These are phyloP conservation scores for Leccinum variicolor DNA, from an alignment of 768 basidiomycete species.

Conservation along the genomic window DNA sequence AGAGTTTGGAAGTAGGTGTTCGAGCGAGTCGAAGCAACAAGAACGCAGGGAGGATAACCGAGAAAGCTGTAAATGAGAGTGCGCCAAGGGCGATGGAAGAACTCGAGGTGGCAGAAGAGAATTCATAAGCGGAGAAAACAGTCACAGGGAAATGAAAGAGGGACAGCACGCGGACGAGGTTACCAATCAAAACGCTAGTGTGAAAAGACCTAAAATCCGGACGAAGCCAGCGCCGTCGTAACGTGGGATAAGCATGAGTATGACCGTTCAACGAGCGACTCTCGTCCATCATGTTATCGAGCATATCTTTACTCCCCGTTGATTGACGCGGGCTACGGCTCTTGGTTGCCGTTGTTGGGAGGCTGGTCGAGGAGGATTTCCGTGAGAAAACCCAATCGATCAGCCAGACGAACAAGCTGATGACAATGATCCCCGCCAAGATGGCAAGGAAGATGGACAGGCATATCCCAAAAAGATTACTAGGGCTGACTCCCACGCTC, in stretches of 20 bases:
- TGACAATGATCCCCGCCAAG: constrained; percentile 61
- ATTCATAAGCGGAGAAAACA: constrained; percentile 77
- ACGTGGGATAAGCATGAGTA: constrained; percentile 18
- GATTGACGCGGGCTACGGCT: constrained; percentile 41
- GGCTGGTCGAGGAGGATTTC: constrained; percentile 14
- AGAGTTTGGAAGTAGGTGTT: constrained; percentile 85
- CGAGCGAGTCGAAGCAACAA: constrained; percentile 75
- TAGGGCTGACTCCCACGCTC: constrained; percentile 75
- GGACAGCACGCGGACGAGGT: constrained; percentile 85
- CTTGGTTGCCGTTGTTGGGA: constrained; percentile 20
- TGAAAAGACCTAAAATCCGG: constrained; percentile 76
- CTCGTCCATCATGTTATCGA: constrained; percentile 35
- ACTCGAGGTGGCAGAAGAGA: constrained; percentile 44
- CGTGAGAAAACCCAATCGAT: constrained; percentile 53
- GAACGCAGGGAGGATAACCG: constrained; percentile 69
- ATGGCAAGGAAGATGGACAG: constrained; percentile 81
- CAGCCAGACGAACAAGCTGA: constrained; percentile 72
- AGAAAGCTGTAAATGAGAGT: constrained; percentile 76
- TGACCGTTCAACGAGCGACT: constrained; percentile 27
- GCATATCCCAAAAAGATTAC: constrained; percentile 80
- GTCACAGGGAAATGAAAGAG: constrained; percentile 95
- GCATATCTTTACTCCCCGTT: constrained; percentile 49
- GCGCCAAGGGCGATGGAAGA: constrained; percentile 76
- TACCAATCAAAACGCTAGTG: constrained; percentile 78
- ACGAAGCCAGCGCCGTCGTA: constrained; percentile 36